Base-by-base conservation (phyloP, 2,329 filamentous ascomycete species). In the Chalaropsis thielavioides region DNA sequence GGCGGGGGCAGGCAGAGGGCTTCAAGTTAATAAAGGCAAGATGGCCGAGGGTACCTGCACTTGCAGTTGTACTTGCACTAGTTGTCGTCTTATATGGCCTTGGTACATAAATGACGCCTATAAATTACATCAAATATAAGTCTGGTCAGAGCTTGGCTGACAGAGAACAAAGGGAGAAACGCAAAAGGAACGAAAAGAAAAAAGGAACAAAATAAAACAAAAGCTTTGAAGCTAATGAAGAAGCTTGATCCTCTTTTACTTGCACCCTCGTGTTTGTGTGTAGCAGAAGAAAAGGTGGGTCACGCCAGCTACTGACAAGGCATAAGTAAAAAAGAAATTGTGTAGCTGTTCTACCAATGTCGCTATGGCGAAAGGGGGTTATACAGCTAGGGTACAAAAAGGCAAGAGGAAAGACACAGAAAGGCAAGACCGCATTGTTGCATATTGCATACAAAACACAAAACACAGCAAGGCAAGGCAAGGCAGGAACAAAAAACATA, bases 151-250 rank as follows among this genome's bases (percentile, higher is more conserved):
- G 54, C 54, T 58, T 38, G 54, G 15, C 31, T 58, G 54, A 38
- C 54, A 58, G 35, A 38, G 10, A 38, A 8, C 35, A 38, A 38
- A 4, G 7, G 7, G 7, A 38, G 35, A 38, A 38, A 38, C 5
- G 35, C 3, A 38, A 38, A 38, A 38, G 35, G 10, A 38, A 38
- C 6, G 10, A 38, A 4, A 8, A 38, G 10, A 38, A 38, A 38
- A 38, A 4, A 8, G 7, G 10, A 38, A 31, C 13, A 35, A 22
- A n/a, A 10, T 10, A 19, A 35, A 35, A 38, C 35, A 31, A 54
- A 58, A 58, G 54, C 54, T 58, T 38, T 58, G 54, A 58, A 58
- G 54, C 54, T 58, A 58, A 35, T 17, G 24, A 38, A 38, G 54
- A 58, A 58, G 54, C 54, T 58, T 58, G 54, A 38, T 51, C 46